These are phyloP conservation scores for Globisporangium uncinulatum DNA, from an alignment of 352 stramenopile species.

Conservation along the genomic window DNA sequence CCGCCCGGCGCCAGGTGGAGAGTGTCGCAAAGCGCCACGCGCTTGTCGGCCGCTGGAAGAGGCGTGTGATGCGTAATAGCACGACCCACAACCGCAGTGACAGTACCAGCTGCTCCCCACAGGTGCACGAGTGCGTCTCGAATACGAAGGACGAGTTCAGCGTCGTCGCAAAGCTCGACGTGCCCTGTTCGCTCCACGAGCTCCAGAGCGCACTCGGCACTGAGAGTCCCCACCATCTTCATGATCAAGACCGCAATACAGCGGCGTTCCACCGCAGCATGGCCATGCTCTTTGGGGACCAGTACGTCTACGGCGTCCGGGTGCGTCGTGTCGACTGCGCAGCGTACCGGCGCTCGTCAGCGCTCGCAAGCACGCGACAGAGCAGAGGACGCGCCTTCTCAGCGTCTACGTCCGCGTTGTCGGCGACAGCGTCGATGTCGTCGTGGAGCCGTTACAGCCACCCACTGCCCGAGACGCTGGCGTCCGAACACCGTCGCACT, in stretches of 20 bases:
- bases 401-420: background rate
- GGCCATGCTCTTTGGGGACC: constrained; percentile 52
- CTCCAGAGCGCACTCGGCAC: constrained; percentile 49
- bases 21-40: constrained; percentile 32
- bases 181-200: constrained; percentile 48
- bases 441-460: background rate
- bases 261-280: constrained; percentile 59
- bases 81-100: constrained; percentile 8
- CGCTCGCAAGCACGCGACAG: background rate
- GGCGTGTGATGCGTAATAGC: constrained; percentile 19
- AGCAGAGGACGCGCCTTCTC: background rate
- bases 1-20: constrained; percentile 41
- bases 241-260: background rate
- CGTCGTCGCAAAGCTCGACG: constrained; percentile 51
- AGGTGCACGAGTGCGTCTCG: constrained; percentile 45
- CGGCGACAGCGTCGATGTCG: background rate
- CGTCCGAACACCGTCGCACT: too few species aligned
- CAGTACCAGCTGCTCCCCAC: background rate
- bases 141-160: constrained; percentile 46
- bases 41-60: constrained; percentile 45
- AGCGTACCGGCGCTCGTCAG: constrained; percentile 1
- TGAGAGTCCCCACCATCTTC: constrained; percentile 17
- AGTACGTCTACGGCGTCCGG: constrained; percentile 55
- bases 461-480: background rate
- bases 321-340: constrained; percentile 32